phyloP scores from a whole-genome alignment of 805 yeast genomes.

The Hanseniaspora singularis region DNA sequence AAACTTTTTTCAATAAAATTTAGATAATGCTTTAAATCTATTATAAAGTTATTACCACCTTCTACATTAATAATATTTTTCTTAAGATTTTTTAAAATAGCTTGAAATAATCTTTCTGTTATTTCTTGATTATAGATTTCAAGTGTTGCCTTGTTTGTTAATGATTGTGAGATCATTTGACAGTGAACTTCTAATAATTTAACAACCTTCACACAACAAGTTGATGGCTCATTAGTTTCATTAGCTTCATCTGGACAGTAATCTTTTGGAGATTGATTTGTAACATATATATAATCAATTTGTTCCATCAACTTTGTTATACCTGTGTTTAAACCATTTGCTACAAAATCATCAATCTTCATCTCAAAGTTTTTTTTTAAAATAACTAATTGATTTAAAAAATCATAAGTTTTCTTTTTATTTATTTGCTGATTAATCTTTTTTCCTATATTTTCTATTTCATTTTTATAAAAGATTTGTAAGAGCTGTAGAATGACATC shows the following conservation, averaged over 20 bases:
- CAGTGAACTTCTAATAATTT: constrained; percentile 58
- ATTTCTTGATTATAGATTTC: constrained; percentile 92
- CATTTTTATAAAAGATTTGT: constrained; percentile 81
- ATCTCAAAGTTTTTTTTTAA: constrained; percentile 73
- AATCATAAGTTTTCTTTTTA: constrained; percentile 49
- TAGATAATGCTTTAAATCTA: constrained; percentile 70
- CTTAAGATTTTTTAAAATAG: constrained; percentile 66
- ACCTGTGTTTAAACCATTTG: constrained; percentile 85
- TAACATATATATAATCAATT: constrained; percentile 48
- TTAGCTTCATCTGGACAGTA: constrained; percentile 38
- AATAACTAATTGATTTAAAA: constrained; percentile 63
- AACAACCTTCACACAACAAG: constrained; percentile 54
- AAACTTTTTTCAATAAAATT: constrained; percentile 51
- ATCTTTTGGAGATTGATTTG: constrained; percentile 47
- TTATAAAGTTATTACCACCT: constrained; percentile 73
- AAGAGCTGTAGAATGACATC: constrained; percentile 88
- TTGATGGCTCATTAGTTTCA: constrained; percentile 38
- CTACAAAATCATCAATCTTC: constrained; percentile 75
- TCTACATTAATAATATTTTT: constrained; percentile 57
- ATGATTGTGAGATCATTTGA: constrained; percentile 50
- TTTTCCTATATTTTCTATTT: constrained; percentile 38
- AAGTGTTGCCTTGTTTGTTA: constrained; percentile 76
- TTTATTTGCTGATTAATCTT: constrained; percentile 33
- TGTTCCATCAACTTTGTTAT: constrained; percentile 80
- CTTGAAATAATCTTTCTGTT: constrained; percentile 70